These are phyloP conservation scores for Phytophthora kernoviae DNA, from an alignment of 352 stramenopile species.

Conservation along the genomic window DNA sequence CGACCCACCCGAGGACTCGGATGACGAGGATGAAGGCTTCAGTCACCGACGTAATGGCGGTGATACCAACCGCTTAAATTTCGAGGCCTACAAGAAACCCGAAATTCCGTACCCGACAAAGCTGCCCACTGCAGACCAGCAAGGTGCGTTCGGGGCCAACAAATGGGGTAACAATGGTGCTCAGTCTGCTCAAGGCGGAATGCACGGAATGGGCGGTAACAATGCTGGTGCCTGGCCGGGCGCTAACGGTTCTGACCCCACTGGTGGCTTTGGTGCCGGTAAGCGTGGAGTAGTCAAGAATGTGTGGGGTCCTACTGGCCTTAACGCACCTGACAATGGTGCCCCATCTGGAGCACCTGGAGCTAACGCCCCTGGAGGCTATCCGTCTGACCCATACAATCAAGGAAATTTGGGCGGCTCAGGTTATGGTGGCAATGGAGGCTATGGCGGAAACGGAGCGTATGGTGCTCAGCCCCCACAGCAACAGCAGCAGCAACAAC, in stretches of 20 bases:
- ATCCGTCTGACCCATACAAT: conserved; percentile 45
- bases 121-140: conserved; percentile 60
- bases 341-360: conserved; percentile 15
- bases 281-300: conserved; percentile 79
- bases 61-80: conserved; percentile 77
- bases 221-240: conserved; percentile 34
- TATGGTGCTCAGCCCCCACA: conserved; percentile 42
- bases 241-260: conserved; percentile 38
- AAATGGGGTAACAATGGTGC: conserved; percentile 57
- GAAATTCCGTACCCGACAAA: conserved; percentile 88
- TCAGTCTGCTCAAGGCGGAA: conserved; percentile 33
- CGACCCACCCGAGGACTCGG: conserved; percentile 94
- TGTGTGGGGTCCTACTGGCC: conserved; percentile 82
- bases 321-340: conserved; percentile 65
- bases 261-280: conserved; percentile 41
- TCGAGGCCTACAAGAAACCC: conserved; percentile 91
- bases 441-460: conserved; percentile 38
- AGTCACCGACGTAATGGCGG: conserved; percentile 57
- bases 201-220: conserved; percentile 31
- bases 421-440: conserved; percentile 39
- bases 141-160: conserved; percentile 52
- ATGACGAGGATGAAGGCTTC: conserved; percentile 93
- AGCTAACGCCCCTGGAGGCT: conserved; percentile 31
- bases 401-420: conserved; percentile 27
- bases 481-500: conserved; percentile 46